Percentiles rank a stretch among this genome's conserved stretches.
Conservation (phyloP, 768 basidiomycete species). For the Udeniomyces megalosporus region DNA sequence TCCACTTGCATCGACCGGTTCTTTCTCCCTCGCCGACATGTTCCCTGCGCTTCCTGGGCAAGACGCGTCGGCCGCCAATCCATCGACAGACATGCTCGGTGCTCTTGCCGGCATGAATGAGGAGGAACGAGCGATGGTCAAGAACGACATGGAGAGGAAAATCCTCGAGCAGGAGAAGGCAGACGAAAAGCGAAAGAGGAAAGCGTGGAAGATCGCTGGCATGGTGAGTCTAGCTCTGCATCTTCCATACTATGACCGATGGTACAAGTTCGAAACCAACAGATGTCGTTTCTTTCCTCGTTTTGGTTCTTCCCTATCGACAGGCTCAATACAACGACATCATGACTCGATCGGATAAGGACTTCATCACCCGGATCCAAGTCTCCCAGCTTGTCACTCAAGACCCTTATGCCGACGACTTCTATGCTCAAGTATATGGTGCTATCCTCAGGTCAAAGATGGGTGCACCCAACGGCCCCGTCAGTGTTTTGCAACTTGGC, state of each 20-base stretch:
- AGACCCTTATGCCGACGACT: slow-evolving; percentile 95
- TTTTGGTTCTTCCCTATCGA: background rate
- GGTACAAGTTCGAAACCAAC: background rate
- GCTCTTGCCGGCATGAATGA: slow-evolving; percentile 13
- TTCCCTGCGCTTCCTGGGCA: slow-evolving; percentile 16
- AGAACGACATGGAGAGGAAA: slow-evolving; percentile 19
- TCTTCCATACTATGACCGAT: background rate
- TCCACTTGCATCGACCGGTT: background rate
- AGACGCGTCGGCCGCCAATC: background rate
- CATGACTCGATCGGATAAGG: slow-evolving; percentile 54
- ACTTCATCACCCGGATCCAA: slow-evolving; percentile 97
- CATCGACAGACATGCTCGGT: slow-evolving; percentile 13
- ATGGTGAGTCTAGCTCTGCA: slow-evolving; percentile 22
- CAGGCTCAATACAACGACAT: slow-evolving; percentile 30
- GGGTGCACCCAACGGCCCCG: slow-evolving; percentile 27
- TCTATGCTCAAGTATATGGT: slow-evolving; percentile 91
- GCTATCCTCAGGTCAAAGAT: slow-evolving; percentile 64
- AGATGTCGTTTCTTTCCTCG: too few relatives aligned
- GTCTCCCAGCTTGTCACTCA: slow-evolving; percentile 88
- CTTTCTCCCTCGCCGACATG: slow-evolving; percentile 16
- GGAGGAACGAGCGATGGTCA: slow-evolving; percentile 11
- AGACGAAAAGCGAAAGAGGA: slow-evolving; percentile 19
- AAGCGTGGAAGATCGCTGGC: slow-evolving; percentile 24
- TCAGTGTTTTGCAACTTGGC: slow-evolving; percentile 55
- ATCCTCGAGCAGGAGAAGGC: slow-evolving; percentile 22